Evolutionary conservation across 805 yeast species (phyloP).

Genomic region (Lachancea mirantina): DNA sequence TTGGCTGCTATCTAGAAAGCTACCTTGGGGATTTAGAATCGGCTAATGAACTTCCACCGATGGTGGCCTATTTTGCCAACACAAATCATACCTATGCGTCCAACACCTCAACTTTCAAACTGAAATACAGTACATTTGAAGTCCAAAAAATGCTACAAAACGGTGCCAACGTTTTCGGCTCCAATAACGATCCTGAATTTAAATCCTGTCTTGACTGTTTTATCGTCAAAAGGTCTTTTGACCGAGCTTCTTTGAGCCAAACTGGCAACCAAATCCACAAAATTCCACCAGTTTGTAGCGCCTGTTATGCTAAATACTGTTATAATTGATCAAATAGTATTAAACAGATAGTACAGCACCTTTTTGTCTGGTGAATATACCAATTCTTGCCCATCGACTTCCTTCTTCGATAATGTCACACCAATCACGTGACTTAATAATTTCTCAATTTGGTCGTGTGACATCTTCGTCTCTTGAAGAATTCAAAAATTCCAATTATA

Average conservation of each 20-base stretch:
- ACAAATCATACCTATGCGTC: constrained; percentile 36
- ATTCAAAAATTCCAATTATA: too few species aligned
- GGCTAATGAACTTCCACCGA: constrained; percentile 48
- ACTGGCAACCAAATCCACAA: constrained; percentile 6
- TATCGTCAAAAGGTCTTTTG: constrained; percentile 45
- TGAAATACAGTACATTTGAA: constrained; percentile 42
- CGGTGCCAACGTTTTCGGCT: constrained; percentile 46
- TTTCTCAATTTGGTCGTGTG: too few species aligned
- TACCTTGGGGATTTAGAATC: too few species aligned
- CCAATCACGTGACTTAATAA: too few species aligned
- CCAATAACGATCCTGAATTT: constrained; percentile 34
- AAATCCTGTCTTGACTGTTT: constrained; percentile 52
- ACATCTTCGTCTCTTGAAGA: too few species aligned
- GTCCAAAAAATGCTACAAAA: constrained; percentile 40
- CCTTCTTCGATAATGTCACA: too few species aligned
- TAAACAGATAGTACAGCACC: too few species aligned
- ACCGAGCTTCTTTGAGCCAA: too few species aligned
- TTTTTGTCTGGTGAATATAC: too few species aligned
- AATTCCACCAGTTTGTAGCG: constrained; percentile 31
- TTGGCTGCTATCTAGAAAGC: constrained; percentile 58
- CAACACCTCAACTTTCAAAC: constrained; percentile 54
- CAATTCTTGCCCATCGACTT: too few species aligned
- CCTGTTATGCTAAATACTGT: constrained; percentile 37
- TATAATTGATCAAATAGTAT: constrained; percentile 24
- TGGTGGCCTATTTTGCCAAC: constrained; percentile 48